These are phyloP conservation scores for Peniophora sp. DNA, from an alignment of 1,284 basidiomycete species.

Conservation along the genomic window DNA sequence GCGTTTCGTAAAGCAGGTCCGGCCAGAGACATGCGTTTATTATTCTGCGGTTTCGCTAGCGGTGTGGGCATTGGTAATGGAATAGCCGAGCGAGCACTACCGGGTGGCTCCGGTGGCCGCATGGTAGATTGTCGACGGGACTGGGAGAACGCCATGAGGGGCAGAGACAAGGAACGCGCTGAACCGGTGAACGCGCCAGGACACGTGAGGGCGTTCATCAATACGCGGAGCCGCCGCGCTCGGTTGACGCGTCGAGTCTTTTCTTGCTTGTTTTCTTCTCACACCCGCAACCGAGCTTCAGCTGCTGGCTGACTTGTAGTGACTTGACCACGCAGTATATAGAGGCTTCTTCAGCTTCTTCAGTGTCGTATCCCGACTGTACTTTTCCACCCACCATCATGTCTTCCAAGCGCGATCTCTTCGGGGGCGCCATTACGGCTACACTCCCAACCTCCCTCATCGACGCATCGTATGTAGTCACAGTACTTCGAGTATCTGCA, in stretches of 20 bases:
- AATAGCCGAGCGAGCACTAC: not conserved
- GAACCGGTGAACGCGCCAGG: too few relatives aligned
- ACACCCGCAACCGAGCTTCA: too few relatives aligned
- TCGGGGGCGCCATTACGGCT: slow-evolving; percentile 78
- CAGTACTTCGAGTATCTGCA: not conserved
- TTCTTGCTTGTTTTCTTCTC: too few relatives aligned
- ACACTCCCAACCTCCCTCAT: slow-evolving; percentile 52
- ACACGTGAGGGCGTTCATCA: too few relatives aligned
- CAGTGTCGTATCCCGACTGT: not conserved
- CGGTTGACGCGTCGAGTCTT: too few relatives aligned
- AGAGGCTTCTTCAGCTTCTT: too few relatives aligned
- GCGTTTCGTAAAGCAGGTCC: slow-evolving; percentile 56
- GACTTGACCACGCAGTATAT: not conserved
- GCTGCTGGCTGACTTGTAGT: slow-evolving; percentile 3
- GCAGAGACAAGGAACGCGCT: too few relatives aligned
- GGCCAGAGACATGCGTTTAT: slow-evolving; percentile 60
- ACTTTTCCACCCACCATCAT: slow-evolving; percentile 8
- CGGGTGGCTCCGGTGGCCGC: too few relatives aligned
- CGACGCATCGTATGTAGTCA: slow-evolving; percentile 76
- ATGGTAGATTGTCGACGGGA: too few relatives aligned
- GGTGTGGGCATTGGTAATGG: slow-evolving; percentile 9
- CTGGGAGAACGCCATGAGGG: too few relatives aligned
- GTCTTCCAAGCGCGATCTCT: slow-evolving; percentile 34
- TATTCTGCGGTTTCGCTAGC: slow-evolving; percentile 50
- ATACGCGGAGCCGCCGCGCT: too few relatives aligned